Evolutionary conservation across 352 stramenopile genomes (phyloP), one percentile per base, ranked within the genome.

Genomic region (Globisporangium mamillatum): DNA sequence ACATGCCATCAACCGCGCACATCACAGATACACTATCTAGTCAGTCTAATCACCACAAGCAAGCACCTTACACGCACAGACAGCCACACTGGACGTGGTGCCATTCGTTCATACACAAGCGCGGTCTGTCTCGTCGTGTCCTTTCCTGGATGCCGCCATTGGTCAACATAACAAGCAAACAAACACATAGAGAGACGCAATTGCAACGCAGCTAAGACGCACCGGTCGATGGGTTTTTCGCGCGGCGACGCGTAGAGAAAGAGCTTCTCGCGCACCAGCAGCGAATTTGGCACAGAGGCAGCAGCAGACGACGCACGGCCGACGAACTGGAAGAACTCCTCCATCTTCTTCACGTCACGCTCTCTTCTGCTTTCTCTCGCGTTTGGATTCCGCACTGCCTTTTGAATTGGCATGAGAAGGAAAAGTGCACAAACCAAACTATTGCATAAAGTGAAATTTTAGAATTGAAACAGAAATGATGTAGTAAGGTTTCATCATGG

Each of bases 281-380:
- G 50, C 38, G 68, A 71, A 1, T 65, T 55, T 0, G 64, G 62
- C 1, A 60, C 52, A 7, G 74, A 64, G 34, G 74, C 73, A 20
- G 66, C 44, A 20, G 44, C 5, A 7, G 44, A 22, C 18, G 44
- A 63, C 16, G 78, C 44, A 0, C 68, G 76, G 0, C 82, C 82
- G 27, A 89, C 77, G 71, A 86, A 90, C 76, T 92, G 84, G 73
- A 85, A 90, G 72, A 90, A 88, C 53, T 85, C 80, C 71, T 92
- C 84, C 84, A 92, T 92, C 16, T 6, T 48, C 14, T 24, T 20
- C 41, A 9, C 16, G 25, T 29, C 52, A 16, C n/a, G 22, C 22
- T 56, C 22, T 56, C 22, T 32, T 3, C 27, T 44, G 1, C 18
- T 22, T 48, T 60, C 18, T 60, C 22, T 60, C 24, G n/a, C 3